These are phyloP conservation scores for Parmelia sp. DNA, from an alignment of 495 filamentous ascomycete species.

Conservation along the genomic window DNA sequence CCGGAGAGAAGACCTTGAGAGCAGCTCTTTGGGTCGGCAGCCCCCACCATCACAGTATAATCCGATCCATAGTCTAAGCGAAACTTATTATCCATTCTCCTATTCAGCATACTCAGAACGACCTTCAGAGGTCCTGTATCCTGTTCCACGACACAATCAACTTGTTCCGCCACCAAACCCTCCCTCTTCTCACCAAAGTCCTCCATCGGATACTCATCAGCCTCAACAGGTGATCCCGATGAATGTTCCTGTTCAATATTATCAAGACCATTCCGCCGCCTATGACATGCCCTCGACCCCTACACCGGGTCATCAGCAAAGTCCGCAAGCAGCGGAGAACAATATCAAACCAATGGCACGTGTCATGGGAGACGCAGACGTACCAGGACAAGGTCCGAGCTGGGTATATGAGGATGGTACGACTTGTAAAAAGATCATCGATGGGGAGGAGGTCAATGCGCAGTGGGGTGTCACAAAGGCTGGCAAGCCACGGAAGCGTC, in stretches of 20 bases:
- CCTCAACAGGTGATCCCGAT: slow-evolving; percentile 9
- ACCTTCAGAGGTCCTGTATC: background rate
- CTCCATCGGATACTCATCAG: slow-evolving; percentile 1
- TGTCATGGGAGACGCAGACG: slow-evolving; percentile 43
- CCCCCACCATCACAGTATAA: slow-evolving; percentile 2
- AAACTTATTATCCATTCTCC: background rate
- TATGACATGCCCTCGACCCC: slow-evolving; percentile 9
- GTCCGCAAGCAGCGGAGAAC: slow-evolving; percentile 11
- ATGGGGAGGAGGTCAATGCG: slow-evolving; percentile 80
- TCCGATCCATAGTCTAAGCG: background rate
- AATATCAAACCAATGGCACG: slow-evolving; percentile 33
- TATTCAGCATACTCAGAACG: background rate
- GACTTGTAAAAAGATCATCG: slow-evolving; percentile 74
- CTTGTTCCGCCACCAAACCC: slow-evolving; percentile 6
- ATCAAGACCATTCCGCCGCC: slow-evolving; percentile 6
- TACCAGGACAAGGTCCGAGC: slow-evolving; percentile 74
- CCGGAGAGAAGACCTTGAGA: slow-evolving; percentile 5
- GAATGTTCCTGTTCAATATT: slow-evolving; percentile 12
- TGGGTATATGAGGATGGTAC: slow-evolving; percentile 86
- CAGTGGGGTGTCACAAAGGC: slow-evolving; percentile 92
- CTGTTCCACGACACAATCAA: slow-evolving; percentile 5
- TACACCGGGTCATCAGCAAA: slow-evolving; percentile 5
- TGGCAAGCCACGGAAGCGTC: slow-evolving; percentile 79
- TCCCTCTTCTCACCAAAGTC: slow-evolving; percentile 7
- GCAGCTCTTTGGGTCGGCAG: background rate